Evolutionary conservation across 2,329 filamentous ascomycete genomes (phyloP).

Genomic region (Arachnopeziza araneosa): DNA sequence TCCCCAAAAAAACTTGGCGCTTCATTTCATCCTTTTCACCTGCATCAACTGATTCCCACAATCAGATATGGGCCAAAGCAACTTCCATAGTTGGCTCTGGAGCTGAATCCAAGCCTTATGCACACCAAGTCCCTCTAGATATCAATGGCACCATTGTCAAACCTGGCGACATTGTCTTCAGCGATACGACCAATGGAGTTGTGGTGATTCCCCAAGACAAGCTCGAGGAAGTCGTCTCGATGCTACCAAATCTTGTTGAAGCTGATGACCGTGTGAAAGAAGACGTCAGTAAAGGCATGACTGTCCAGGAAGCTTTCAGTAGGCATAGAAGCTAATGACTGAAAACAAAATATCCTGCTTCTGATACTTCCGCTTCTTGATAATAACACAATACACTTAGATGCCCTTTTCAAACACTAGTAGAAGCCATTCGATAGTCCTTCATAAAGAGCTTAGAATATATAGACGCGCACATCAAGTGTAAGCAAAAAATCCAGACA

Average conservation of each 20-base stretch:
- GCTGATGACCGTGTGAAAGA: slow-evolving; percentile 58
- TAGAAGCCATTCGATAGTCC: no score
- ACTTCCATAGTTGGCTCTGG: slow-evolving; percentile 54
- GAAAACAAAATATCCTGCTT: background rate
- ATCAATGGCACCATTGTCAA: slow-evolving; percentile 39
- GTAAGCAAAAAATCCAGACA: no score
- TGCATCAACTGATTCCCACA: background rate
- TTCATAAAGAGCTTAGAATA: no score
- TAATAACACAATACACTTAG: no score
- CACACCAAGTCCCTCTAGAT: slow-evolving; percentile 40
- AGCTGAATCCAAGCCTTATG: slow-evolving; percentile 51
- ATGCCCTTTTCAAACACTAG: no score
- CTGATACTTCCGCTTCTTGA: background rate
- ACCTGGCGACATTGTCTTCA: slow-evolving; percentile 63
- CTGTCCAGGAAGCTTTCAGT: slow-evolving; percentile 62
- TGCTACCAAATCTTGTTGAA: slow-evolving; percentile 34
- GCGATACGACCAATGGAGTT: slow-evolving; percentile 63
- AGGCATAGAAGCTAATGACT: slow-evolving; percentile 24
- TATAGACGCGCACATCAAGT: no score
- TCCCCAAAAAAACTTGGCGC: background rate
- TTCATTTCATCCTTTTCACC: background rate
- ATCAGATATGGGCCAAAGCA: slow-evolving; percentile 49
- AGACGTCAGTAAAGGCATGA: slow-evolving; percentile 57
- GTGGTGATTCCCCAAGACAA: slow-evolving; percentile 60
- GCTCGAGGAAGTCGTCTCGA: slow-evolving; percentile 52